Base-by-base conservation (phyloP, 768 basidiomycete genomes). In the Amylocystis lapponica region DNA sequence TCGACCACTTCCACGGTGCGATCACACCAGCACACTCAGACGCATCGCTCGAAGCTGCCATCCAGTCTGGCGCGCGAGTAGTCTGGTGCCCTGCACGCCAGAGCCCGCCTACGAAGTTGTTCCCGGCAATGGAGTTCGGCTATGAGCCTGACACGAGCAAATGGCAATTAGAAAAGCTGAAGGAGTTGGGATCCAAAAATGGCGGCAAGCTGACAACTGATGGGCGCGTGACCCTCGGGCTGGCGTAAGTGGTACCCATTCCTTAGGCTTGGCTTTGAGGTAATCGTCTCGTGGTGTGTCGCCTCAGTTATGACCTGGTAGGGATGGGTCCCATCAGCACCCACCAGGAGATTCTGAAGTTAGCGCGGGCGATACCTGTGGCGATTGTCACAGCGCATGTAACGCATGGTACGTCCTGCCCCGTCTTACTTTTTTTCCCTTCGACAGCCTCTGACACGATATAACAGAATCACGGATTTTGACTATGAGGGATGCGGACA, bases 1-100 rank as follows among this genome's bases (percentile, higher is more conserved):
- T 63, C 20, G 62, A 63, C 49, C 62, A 63, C 48, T 60, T 57
- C 48, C 62, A 62, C 38, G 56, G 50, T 11, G 48, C 55, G 4
- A 37, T 50, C 42, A 48, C 54, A 3, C 54, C 51, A n/a, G 58
- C 45, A 31, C 56, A 58, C 48, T 51, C 53, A 16, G 53, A 58
- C 11, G 54, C 55, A 0, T 52, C 45, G 9, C 52, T 59, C 11
- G 46, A 39, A 5, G 61, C 61, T 5, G 54, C 58, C 8, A 31
- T 52, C 16, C 35, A 58, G 40, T 61, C 59, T 33, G 59, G 61
- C 4, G 53, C 58, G 4, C 54, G 61, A 32, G 59, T 57, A 38
- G 33, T 61, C 10, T 55, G 56, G 45, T 54, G 54, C 27, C 56
- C 57, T 26, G 47, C 58, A 6, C 59, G 59, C 13, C 50, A 54